Percentiles rank a stretch among this genome's conserved stretches.
phyloP scores from a whole-genome alignment of 2,329 filamentous ascomycete species.

The Grosmannia clavigera region DNA sequence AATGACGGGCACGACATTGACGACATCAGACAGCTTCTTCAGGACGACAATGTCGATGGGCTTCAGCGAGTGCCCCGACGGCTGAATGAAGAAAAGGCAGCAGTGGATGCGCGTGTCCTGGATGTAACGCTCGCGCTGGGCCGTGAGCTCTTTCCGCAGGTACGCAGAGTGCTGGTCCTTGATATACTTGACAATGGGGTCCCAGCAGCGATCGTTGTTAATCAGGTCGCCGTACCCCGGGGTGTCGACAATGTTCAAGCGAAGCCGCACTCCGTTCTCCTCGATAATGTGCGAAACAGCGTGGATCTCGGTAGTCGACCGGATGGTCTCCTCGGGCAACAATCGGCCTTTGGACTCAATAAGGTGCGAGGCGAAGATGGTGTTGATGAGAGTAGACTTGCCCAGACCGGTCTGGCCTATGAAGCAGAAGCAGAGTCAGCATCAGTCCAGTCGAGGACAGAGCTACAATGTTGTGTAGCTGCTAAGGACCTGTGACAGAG shows the following conservation, averaged over 20 bases:
- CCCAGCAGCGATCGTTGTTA: slow-evolving; percentile 99
- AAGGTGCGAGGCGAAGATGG: slow-evolving; percentile 98
- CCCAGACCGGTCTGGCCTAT: slow-evolving; percentile 94
- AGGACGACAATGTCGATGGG: slow-evolving; percentile 98
- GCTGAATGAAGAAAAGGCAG: slow-evolving; percentile 99
- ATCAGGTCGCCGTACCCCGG: slow-evolving; percentile 97
- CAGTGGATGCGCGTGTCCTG: slow-evolving; percentile 99
- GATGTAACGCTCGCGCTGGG: slow-evolving; percentile 97
- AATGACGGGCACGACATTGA: slow-evolving; percentile 98
- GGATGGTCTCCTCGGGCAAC: slow-evolving; percentile 81
- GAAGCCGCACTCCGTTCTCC: slow-evolving; percentile 95
- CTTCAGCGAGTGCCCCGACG: slow-evolving; percentile 94
- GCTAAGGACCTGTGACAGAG: background rate
- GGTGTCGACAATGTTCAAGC: slow-evolving; percentile 97
- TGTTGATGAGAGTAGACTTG: slow-evolving; percentile 99
- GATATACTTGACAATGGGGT: slow-evolving; percentile 99
- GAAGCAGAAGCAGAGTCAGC: background rate
- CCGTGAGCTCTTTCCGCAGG: slow-evolving; percentile 97
- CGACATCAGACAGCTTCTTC: slow-evolving; percentile 98
- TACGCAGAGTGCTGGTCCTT: slow-evolving; percentile 99
- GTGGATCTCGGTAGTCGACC: slow-evolving; percentile 95
- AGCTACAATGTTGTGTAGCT: background rate
- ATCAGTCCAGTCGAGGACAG: background rate
- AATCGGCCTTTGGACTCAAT: slow-evolving; percentile 98
- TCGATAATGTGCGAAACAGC: slow-evolving; percentile 97